Percentiles rank a stretch among this genome's conserved stretches.
Conservation (phyloP, 805 yeast genomes). For the Starmera caribaea region DNA sequence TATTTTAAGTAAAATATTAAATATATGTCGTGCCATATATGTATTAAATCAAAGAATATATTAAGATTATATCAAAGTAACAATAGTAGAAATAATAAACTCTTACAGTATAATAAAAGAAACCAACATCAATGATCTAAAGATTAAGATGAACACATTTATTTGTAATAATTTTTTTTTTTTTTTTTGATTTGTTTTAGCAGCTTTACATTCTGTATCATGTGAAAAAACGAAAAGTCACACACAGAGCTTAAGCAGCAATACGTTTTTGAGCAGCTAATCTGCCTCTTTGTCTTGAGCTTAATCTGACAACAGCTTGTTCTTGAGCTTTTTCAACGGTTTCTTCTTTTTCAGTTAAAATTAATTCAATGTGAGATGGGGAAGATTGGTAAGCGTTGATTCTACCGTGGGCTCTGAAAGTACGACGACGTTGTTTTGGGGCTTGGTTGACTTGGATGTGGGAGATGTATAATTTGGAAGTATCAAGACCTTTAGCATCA, state of each 20-base stretch:
- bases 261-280: constrained; percentile 81
- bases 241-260: constrained; percentile 38
- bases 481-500: constrained; percentile 97
- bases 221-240: too few species aligned
- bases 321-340: constrained; percentile 87
- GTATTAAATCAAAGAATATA: too few species aligned
- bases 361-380: constrained; percentile 98
- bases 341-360: constrained; percentile 92
- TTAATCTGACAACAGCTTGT: constrained; percentile 57
- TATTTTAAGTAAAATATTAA: too few species aligned
- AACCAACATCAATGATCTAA: too few species aligned
- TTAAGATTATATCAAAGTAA: too few species aligned
- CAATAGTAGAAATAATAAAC: too few species aligned
- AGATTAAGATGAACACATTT: too few species aligned
- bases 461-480: constrained; percentile 84
- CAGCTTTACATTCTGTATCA: too few species aligned
- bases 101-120: too few species aligned
- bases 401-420: constrained; percentile 99
- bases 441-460: constrained; percentile 99
- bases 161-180: too few species aligned
- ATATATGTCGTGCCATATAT: too few species aligned
- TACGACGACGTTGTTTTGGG: constrained; percentile 99
- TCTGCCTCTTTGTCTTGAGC: constrained; percentile 90
- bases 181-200: too few species aligned
- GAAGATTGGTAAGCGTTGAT: constrained; percentile 97